A percentile compares a stretch with the other conserved stretches of the same genome.
Evolutionary conservation across 176 grass and related monocot species (phyloP).

Genomic region (Phoenix dactylifera): DNA sequence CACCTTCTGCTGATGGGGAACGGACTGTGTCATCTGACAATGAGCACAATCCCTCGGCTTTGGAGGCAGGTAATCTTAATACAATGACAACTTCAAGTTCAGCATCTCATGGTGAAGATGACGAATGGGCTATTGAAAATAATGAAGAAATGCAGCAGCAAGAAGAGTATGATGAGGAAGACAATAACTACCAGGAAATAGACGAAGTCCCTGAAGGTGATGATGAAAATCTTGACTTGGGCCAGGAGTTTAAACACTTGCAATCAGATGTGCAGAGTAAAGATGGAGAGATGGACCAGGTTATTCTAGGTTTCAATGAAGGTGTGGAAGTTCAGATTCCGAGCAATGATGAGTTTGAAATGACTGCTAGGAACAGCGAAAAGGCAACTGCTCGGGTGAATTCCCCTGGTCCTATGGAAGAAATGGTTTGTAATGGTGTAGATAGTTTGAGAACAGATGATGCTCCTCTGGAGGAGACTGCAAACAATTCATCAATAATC

Average conservation of each 20-base stretch:
- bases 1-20: constrained; percentile 88
- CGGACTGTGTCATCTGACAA: constrained; percentile 56
- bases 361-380: constrained; percentile 40
- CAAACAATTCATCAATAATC: constrained; percentile 20
- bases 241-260: constrained; percentile 43
- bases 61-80: constrained; percentile 33
- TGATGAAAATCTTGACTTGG: constrained; percentile 52
- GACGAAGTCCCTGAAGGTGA: constrained; percentile 54
- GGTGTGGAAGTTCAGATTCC: constrained; percentile 89
- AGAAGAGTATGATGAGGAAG: constrained; percentile 65
- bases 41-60: constrained; percentile 31
- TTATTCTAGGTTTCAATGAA: constrained; percentile 92
- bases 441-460: not conserved
- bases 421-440: constrained; percentile 26
- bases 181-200: constrained; percentile 41
- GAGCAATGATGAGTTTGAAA: constrained; percentile 46
- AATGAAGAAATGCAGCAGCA: constrained; percentile 43
- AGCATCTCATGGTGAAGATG: constrained; percentile 48
- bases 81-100: constrained; percentile 40
- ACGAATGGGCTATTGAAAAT: constrained; percentile 61
- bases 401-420: constrained; percentile 26
- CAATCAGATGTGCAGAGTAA: constrained; percentile 23
- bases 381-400: constrained; percentile 19
- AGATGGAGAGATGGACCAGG: constrained; percentile 46
- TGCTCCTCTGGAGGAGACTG: not conserved